Evolutionary conservation across 305 asterid species (phyloP).

Genomic region (Rubia tinctorum): DNA sequence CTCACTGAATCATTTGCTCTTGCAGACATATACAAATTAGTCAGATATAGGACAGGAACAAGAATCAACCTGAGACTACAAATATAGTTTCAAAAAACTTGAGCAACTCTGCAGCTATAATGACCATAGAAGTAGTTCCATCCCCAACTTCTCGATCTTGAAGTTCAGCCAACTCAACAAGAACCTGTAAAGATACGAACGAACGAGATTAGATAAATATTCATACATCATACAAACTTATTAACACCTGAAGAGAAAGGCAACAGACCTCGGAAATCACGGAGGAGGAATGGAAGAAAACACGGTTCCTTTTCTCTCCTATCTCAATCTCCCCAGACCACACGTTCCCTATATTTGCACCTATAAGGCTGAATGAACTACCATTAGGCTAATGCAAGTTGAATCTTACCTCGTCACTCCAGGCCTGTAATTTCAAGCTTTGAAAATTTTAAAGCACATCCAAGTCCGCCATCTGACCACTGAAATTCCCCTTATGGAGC

Average conservation of each 20-base stretch:
- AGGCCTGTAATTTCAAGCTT: constrained; percentile 87
- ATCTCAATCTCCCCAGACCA: neutral
- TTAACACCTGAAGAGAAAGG: neutral
- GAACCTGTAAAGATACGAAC: constrained; percentile 45
- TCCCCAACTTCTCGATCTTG: constrained; percentile 99
- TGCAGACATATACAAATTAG: constrained; percentile 31
- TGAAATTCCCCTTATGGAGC: constrained; percentile 73
- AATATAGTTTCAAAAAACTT: constrained; percentile 38
- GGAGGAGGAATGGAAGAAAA: too few species aligned
- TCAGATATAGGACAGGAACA: neutral
- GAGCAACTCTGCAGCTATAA: constrained; percentile 76
- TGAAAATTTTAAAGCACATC: constrained; percentile 82
- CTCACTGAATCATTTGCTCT: constrained; percentile 96
- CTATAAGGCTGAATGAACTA: neutral
- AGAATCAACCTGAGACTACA: constrained; percentile 2
- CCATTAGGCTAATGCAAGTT: constrained; percentile 8
- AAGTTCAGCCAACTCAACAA: constrained; percentile 96
- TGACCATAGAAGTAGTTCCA: constrained; percentile 93
- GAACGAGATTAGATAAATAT: neutral
- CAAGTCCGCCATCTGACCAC: constrained; percentile 79
- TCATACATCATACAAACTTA: neutral
- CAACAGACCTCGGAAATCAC: neutral
- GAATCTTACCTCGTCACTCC: constrained; percentile 87
- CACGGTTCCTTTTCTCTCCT: neutral
- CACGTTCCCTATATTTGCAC: too few species aligned